These are phyloP conservation scores for Monosporascus ibericus DNA, from an alignment of 2,329 filamentous ascomycete species.

Conservation along the genomic window DNA sequence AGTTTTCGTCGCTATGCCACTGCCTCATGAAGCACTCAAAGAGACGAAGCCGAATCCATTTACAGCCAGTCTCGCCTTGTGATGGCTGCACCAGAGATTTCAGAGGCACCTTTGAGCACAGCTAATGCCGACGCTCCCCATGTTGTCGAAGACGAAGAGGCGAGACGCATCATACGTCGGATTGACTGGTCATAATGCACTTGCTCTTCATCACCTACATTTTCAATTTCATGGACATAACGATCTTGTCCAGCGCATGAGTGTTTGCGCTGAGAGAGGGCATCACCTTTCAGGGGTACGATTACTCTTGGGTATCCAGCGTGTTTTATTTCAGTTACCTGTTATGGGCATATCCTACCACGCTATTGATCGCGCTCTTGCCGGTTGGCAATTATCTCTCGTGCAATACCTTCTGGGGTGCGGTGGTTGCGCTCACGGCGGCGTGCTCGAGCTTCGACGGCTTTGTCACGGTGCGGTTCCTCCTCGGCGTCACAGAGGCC, in stretches of 20 bases:
- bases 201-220: slow-evolving; percentile 52
- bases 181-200: slow-evolving; percentile 51
- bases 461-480: slow-evolving; percentile 44
- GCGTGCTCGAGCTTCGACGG: slow-evolving; percentile 42
- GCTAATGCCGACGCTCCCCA: too few species aligned
- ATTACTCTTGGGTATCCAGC: slow-evolving; percentile 41
- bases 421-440: slow-evolving; percentile 37
- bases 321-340: slow-evolving; percentile 46
- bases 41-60: not conserved
- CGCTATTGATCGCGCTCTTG: slow-evolving; percentile 39
- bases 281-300: slow-evolving; percentile 33
- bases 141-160: slow-evolving; percentile 7
- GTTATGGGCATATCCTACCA: slow-evolving; percentile 43
- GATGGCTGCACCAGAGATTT: not conserved
- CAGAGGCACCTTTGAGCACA: not conserved
- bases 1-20: too few species aligned
- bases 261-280: slow-evolving; percentile 51
- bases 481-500: slow-evolving; percentile 50
- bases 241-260: slow-evolving; percentile 47
- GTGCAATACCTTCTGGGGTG: slow-evolving; percentile 44
- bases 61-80: not conserved
- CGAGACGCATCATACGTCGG: slow-evolving; percentile 40
- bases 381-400: slow-evolving; percentile 42
- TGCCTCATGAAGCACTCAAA: not conserved
- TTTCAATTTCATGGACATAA: slow-evolving; percentile 58